Evolutionary conservation across 1,139 yeast species (phyloP), one percentile per base, ranked within the genome.

Genomic region (Geotrichum carabidarum): DNA sequence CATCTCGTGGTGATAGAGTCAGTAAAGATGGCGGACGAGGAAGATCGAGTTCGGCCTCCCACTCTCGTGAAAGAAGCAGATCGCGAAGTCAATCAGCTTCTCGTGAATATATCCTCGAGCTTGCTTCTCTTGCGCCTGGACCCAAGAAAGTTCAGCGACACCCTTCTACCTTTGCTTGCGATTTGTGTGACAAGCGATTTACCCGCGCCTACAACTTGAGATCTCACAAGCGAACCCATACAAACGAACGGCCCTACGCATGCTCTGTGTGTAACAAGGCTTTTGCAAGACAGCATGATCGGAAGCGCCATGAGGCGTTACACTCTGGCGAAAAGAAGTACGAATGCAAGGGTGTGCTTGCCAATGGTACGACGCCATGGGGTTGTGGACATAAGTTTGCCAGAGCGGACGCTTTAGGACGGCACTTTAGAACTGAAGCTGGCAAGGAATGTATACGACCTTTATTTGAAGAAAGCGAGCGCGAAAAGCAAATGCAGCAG

Each of bases 301-400:
- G 95, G 44, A 90, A 89, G 67, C 78, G 99, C 43, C 99, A 93
- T 67, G 97, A 91, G 68, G 95, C 89, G 59, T 75, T 93, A 57
- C 99, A 93, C 68, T 78, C 90, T 8, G 98, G 98, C 2, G 93
- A 87, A 68, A 91, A 89, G 74, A 80, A 86, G 65, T 93, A 81
- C 67, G 89, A 84, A 60, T 93, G 99, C 70, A 78, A 79, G 58
- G 98, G 98, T 0, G 70, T 73, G 8, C 72, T 88, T 56, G 79
- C 80, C 56, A 84, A 79, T 66, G 88, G 86, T 1, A 71, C 68
- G 9, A 69, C 77, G 1, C 71, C 74, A 3, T 93, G 96, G 86
- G 99, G 99, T 0, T 93, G 99, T 72, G 94, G 94, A 1, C 82
- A 93, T 63, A 81, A 84, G 64, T 93, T 93, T 75, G 98, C 98